These are phyloP conservation scores for Pisolithus microcarpus DNA, from an alignment of 768 basidiomycete genomes.

Conservation along the genomic window DNA sequence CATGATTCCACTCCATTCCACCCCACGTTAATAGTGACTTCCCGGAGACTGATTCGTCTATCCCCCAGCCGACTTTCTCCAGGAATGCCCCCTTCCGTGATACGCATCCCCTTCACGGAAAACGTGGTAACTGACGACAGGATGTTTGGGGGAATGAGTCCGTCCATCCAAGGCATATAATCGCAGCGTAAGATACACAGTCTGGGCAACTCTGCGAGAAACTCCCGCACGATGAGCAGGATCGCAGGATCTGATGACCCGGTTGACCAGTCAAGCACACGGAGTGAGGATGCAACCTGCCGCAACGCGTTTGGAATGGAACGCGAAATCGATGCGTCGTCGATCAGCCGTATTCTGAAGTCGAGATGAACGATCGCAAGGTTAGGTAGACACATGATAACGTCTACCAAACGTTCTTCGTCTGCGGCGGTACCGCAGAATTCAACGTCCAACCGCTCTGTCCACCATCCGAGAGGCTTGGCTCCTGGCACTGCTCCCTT, in stretches of 20 bases:
- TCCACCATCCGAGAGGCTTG: slow-evolving; percentile 15
- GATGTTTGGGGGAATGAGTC: slow-evolving; percentile 7
- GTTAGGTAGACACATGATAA: slow-evolving; percentile 12
- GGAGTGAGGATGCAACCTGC: slow-evolving; percentile 10
- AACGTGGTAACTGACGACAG: slow-evolving; percentile 1
- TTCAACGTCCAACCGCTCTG: slow-evolving; percentile 19
- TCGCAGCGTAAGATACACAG: slow-evolving; percentile 13
- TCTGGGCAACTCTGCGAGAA: slow-evolving; percentile 9
- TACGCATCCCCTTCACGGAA: no score
- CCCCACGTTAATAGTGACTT: slow-evolving; percentile 11
- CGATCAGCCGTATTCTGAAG: not conserved
- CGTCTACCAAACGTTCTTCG: slow-evolving; percentile 6
- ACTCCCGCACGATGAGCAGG: not conserved
- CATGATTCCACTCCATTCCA: not conserved
- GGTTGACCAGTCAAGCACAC: slow-evolving; percentile 16
- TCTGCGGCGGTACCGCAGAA: slow-evolving; percentile 8
- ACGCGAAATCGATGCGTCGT: not conserved
- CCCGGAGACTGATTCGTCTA: slow-evolving; percentile 7
- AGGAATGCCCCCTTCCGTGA: not conserved
- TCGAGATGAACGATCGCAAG: slow-evolving; percentile 15
- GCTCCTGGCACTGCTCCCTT: slow-evolving; percentile 5
- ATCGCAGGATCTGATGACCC: no score
- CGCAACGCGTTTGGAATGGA: slow-evolving; percentile 14
- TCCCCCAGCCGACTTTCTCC: not conserved
- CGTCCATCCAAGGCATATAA: slow-evolving; percentile 1